Conservation (phyloP, 1,284 basidiomycete species). For the Ganoderma boninense region DNA sequence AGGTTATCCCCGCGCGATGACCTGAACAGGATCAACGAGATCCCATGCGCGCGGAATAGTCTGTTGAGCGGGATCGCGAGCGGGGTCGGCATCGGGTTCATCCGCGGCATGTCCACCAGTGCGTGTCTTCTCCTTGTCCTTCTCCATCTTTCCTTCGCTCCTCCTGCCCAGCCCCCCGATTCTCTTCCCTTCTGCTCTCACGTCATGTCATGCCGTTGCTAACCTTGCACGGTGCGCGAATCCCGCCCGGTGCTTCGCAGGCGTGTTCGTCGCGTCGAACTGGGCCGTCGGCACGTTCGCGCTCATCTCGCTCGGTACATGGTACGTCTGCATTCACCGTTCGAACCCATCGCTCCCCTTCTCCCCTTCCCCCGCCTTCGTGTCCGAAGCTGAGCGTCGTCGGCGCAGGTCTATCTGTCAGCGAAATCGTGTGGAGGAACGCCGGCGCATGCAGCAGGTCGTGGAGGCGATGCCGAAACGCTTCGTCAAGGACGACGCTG, state of each 20-base stretch:
- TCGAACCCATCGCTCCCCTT: neutral
- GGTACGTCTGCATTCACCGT: conserved; percentile 37
- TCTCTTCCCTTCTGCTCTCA: neutral
- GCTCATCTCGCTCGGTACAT: conserved; percentile 57
- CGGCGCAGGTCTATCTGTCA: conserved; percentile 64
- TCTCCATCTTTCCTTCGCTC: neutral
- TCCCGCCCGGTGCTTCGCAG: conserved; percentile 37
- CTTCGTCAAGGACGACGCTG: conserved; percentile 52
- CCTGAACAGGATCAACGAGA: conserved; percentile 56
- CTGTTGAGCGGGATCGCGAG: conserved; percentile 62
- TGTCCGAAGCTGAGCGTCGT: neutral
- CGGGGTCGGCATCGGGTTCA: conserved; percentile 62
- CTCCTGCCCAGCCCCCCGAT: neutral
- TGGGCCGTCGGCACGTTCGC: conserved; percentile 67
- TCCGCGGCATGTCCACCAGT: conserved; percentile 64
- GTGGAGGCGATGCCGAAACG: conserved; percentile 69
- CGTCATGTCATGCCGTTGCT: neutral
- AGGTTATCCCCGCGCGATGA: conserved; percentile 56
- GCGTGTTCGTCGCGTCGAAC: conserved; percentile 55
- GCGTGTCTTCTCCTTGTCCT: conserved; percentile 31
- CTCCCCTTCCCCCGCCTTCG: neutral
- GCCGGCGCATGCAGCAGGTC: conserved; percentile 60
- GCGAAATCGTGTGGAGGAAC: conserved; percentile 60
- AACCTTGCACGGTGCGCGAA: neutral
- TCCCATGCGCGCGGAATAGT: conserved; percentile 69